phyloP scores from a whole-genome alignment of 2,329 filamentous ascomycete species.

The Coniella vitis region DNA sequence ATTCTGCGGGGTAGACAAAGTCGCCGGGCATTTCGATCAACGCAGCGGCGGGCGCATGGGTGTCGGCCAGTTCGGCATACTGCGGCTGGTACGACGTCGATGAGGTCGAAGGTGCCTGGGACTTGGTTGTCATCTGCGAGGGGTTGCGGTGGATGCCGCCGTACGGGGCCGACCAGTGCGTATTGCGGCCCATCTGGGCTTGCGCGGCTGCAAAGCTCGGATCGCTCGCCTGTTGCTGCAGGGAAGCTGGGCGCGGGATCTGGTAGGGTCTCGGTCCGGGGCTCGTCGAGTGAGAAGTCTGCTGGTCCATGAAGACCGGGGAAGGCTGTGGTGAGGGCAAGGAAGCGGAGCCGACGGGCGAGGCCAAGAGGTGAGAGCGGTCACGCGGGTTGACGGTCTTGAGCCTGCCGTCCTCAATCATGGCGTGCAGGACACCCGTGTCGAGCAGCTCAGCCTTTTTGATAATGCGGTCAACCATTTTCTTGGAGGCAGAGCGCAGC shows the following conservation, averaged over 20 bases:
- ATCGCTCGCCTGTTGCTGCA: constrained; percentile 19
- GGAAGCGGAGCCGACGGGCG: constrained; percentile 8
- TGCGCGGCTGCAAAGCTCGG: constrained; percentile 22
- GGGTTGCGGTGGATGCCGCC: constrained; percentile 17
- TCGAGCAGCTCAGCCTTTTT: constrained; percentile 67
- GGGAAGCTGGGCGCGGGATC: constrained; percentile 32
- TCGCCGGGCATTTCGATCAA: constrained; percentile 41
- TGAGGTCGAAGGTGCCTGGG: constrained; percentile 19
- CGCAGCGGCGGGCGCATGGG: constrained; percentile 7
- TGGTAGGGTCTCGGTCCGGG: constrained; percentile 31
- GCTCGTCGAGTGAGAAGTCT: constrained; percentile 18
- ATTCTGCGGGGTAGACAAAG: constrained; percentile 35
- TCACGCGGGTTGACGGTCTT: constrained; percentile 51
- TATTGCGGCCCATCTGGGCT: constrained; percentile 15
- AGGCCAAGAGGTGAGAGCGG: constrained; percentile 28
- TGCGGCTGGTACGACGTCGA: constrained; percentile 18
- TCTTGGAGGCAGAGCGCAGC: constrained; percentile 57
- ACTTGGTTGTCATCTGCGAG: constrained; percentile 20
- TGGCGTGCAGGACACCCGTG: constrained; percentile 56
- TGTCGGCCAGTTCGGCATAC: constrained; percentile 34
- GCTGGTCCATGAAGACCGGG: constrained; percentile 6
- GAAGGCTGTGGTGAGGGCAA: constrained; percentile 7
- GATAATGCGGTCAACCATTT: constrained; percentile 62
- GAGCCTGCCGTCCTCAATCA: constrained; percentile 59
- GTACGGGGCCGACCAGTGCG: constrained; percentile 20